Evolutionary conservation across 108 stramenopile species (phyloP), one percentile per base, ranked within the genome.

Genomic region (Nannochloropsis salina): DNA sequence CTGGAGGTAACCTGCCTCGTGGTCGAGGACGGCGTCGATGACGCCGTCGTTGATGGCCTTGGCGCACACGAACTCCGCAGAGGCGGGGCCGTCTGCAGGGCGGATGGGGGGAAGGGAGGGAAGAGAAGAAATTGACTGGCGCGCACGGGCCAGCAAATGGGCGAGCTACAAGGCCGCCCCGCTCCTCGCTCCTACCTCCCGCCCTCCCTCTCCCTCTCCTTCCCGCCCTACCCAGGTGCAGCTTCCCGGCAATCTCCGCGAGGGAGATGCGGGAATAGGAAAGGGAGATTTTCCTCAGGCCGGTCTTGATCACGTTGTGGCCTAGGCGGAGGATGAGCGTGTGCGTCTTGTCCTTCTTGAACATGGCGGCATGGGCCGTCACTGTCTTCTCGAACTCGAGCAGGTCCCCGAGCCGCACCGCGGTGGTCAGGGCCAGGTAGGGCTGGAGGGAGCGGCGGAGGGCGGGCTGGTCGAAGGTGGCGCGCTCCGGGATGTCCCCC

Each of bases 41-140:
- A 99, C 98, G 22, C 99, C 99, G 92, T 99, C 99, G 21, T 95
- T 86, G 41, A 99, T 96, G 18, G 97, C 98, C 93, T 98, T 98
- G 84, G 98, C 96, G 44, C 96, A 96, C 43, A 98, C 95, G 87
- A 95, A 97, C 90, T 99, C 98, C 12, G 99, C 98, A 51, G 94
- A 93, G 12, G 15, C 47, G 47, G 47, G 47, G 47, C 47, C 47
- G 47, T 51, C 47, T 51, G 47, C 10, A 86, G 90, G 6, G 94
- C 94, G 44, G 90, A 92, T 9, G 93, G 93, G 74, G 47, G 47
- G 47, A 15, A 15, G 47, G 47, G 47, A 51, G 15, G 47, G 15
- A 15, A 15, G 47, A 51, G 47, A 15, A 51, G 47, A 51, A 51
- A 0, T 10, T 10, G 10, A 15, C 10, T 10, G 10, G 47, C 15